phyloP scores from a whole-genome alignment of 305 asterid species.

The Ilex paraguariensis region DNA sequence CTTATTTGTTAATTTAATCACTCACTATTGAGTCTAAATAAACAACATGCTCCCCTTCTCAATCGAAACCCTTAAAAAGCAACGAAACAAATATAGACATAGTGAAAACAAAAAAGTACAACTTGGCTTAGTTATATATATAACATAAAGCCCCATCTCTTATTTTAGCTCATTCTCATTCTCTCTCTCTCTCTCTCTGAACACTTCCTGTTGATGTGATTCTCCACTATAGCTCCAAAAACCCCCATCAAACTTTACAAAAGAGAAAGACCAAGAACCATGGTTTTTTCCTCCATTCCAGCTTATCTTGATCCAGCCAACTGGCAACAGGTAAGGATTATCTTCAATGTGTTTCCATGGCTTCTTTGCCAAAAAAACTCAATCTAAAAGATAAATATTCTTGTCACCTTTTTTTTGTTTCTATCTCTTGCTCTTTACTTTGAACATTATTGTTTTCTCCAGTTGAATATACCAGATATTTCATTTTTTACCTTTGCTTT shows the following conservation, averaged over 20 bases:
- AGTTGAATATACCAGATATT: constrained; percentile 45
- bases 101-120: constrained; percentile 64
- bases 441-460: constrained; percentile 17
- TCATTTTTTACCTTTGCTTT: constrained; percentile 17
- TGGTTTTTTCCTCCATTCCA: constrained; percentile 92
- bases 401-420: constrained; percentile 21
- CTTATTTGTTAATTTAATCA: too few relatives aligned
- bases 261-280: constrained; percentile 70
- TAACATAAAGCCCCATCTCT: constrained; percentile 73
- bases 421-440: constrained; percentile 8
- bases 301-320: constrained; percentile 97
- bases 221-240: constrained; percentile 77
- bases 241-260: constrained; percentile 65
- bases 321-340: constrained; percentile 82
- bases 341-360: constrained; percentile 21
- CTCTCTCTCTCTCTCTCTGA: constrained; percentile 26
- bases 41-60: constrained; percentile 21
- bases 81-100: constrained; percentile 61
- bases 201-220: constrained; percentile 63
- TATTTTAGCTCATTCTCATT: constrained; percentile 88
- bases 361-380: constrained; percentile 40
- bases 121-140: constrained; percentile 28
- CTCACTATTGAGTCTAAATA: neutral
- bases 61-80: constrained; percentile 67
- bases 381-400: constrained; percentile 57